Percentiles rank a stretch among this genome's conserved stretches.
phyloP scores from a whole-genome alignment of 2,329 filamentous ascomycete genomes.

The Stagonosporopsis rhizophila region DNA sequence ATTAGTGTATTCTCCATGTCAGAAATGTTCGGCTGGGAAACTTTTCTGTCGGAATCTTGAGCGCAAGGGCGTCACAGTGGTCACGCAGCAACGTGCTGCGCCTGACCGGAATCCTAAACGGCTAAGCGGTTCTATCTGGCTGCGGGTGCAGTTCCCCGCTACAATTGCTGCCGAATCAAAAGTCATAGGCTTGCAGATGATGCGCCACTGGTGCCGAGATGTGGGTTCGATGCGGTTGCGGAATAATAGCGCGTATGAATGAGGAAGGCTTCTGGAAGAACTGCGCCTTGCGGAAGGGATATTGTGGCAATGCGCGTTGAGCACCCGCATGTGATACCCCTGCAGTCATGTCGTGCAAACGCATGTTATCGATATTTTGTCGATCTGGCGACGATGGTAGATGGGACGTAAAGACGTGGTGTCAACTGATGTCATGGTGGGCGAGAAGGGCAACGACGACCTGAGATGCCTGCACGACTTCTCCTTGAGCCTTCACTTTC shows the following conservation, averaged over 20 bases:
- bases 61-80: constrained; percentile 14
- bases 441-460: constrained; percentile 5
- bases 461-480: not conserved
- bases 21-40: constrained; percentile 9
- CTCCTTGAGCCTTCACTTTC: constrained; percentile 10
- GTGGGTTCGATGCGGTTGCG: constrained; percentile 6
- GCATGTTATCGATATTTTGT: constrained; percentile 1
- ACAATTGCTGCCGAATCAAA: constrained; percentile 5
- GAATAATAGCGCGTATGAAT: constrained; percentile 11
- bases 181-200: not conserved
- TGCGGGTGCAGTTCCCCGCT: constrained; percentile 13
- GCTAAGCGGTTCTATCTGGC: constrained; percentile 5
- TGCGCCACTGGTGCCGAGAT: constrained; percentile 7
- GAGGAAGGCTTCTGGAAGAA: constrained; percentile 28
- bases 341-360: constrained; percentile 11
- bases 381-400: not conserved
- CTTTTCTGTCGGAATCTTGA: constrained; percentile 10
- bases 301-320: constrained; percentile 7
- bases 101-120: constrained; percentile 13
- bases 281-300: constrained; percentile 9
- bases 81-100: constrained; percentile 16
- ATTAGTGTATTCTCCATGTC: constrained; percentile 20
- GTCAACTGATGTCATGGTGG: constrained; percentile 7
- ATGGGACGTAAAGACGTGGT: not conserved
- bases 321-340: constrained; percentile 10